Evolutionary conservation across 371 early-diverging fungal species (phyloP).

Genomic region (Mortierella sp.): DNA sequence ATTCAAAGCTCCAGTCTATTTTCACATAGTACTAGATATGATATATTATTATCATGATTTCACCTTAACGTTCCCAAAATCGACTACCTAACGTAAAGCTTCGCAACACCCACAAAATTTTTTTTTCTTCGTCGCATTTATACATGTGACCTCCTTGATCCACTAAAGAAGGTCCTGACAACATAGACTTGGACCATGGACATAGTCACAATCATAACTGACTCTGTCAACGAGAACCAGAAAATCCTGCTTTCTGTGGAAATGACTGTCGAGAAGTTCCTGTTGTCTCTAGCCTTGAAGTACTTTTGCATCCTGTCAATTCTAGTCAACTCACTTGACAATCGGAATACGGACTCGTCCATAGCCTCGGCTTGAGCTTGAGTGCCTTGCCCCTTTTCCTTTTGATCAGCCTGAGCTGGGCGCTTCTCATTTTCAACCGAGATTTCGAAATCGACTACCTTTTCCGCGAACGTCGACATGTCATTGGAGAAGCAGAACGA

Average conservation of each 20-base stretch:
- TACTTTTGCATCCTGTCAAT: conserved; percentile 85
- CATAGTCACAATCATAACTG: conserved; percentile 81
- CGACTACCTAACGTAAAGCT: too few species aligned
- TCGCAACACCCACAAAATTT: not conserved
- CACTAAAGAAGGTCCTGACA: conserved; percentile 81
- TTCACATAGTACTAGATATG: too few species aligned
- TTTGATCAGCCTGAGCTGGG: conserved; percentile 45
- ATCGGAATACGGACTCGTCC: conserved; percentile 72
- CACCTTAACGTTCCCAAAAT: too few species aligned
- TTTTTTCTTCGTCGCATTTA: conserved; percentile 4
- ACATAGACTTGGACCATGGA: conserved; percentile 90
- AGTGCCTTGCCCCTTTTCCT: conserved; percentile 49
- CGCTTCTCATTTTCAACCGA: conserved; percentile 84
- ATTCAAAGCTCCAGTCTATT: too few species aligned
- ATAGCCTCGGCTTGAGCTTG: conserved; percentile 73
- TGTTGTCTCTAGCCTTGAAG: conserved; percentile 89
- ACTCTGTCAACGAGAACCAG: conserved; percentile 88
- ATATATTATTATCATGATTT: too few species aligned
- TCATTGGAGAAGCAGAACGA: conserved; percentile 93
- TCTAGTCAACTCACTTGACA: conserved; percentile 68
- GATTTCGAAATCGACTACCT: conserved; percentile 93
- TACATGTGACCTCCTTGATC: conserved; percentile 60
- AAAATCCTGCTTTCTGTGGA: conserved; percentile 89
- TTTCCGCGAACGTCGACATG: conserved; percentile 91
- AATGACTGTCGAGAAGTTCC: conserved; percentile 88